phyloP scores from a whole-genome alignment of 108 stramenopile genomes.

The Nitzschia sp. region DNA sequence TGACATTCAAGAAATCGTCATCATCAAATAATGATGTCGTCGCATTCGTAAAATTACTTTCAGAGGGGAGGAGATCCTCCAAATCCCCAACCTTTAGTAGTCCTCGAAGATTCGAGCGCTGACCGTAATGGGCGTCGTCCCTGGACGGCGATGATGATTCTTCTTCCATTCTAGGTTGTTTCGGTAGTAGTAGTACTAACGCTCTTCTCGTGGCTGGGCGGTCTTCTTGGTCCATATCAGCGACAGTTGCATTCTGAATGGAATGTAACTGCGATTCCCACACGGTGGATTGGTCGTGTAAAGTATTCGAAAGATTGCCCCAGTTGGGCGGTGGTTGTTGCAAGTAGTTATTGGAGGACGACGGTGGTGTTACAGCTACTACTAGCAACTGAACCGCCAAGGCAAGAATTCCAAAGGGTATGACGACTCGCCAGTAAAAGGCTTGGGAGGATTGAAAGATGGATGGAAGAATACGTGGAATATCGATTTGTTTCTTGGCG shows the following conservation, averaged over 20 bases:
- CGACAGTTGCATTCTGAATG: not conserved
- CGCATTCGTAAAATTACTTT: not conserved
- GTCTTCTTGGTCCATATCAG: not conserved
- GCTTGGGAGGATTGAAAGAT: conserved; percentile 2
- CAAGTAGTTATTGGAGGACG: not conserved
- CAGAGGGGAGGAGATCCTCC: not conserved
- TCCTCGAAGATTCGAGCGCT: not conserved
- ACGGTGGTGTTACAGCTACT: not conserved
- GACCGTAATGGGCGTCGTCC: not conserved
- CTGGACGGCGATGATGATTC: not conserved
- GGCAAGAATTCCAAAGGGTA: not conserved
- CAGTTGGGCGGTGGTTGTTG: too few species aligned
- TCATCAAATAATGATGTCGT: not conserved
- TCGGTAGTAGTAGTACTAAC: not conserved
- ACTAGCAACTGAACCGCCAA: not conserved
- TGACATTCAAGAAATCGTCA: not conserved
- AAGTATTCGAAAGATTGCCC: too few species aligned
- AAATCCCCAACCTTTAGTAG: not conserved
- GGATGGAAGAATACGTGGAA: not conserved
- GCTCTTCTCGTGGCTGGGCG: not conserved
- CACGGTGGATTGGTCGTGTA: not conserved
- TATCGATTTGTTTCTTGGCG: conserved; percentile 16
- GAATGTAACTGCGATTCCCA: not conserved
- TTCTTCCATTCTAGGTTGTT: not conserved
- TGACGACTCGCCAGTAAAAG: conserved; percentile 4